Percentiles rank a stretch among this genome's conserved stretches.
phyloP scores from a whole-genome alignment of 2,329 filamentous ascomycete genomes.

The Cryoendolithus antarcticus region DNA sequence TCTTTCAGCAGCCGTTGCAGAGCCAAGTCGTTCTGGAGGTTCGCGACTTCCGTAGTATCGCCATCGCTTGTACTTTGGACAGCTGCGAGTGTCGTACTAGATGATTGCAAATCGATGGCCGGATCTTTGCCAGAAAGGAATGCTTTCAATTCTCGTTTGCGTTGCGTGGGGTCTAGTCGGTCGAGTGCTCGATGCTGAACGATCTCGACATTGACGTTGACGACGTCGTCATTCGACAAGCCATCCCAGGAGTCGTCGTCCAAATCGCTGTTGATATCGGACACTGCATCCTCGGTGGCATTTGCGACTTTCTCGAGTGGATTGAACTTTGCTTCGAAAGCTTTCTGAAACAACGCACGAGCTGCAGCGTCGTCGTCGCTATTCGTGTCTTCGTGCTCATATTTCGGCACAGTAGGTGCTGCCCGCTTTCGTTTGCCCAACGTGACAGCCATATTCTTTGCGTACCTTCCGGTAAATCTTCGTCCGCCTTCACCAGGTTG shows the following conservation, averaged over 20 bases:
- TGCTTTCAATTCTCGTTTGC: not conserved
- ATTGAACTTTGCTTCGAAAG: slow-evolving; percentile 81
- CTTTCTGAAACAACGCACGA: slow-evolving; percentile 64
- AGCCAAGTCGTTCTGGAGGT: slow-evolving; percentile 83
- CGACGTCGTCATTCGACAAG: slow-evolving; percentile 42
- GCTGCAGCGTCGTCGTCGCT: slow-evolving; percentile 34
- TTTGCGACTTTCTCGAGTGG: slow-evolving; percentile 36
- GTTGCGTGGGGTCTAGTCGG: too few species aligned
- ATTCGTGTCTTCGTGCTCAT: slow-evolving; percentile 7
- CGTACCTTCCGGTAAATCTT: too few species aligned
- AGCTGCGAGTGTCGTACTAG: too few species aligned
- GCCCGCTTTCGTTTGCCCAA: slow-evolving; percentile 36
- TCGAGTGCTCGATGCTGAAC: not conserved
- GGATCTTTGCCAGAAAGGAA: not conserved
- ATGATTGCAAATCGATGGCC: too few species aligned
- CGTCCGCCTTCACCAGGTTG: too few species aligned
- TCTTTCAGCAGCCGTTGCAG: slow-evolving; percentile 83
- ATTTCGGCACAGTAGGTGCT: too few species aligned
- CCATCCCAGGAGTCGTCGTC: slow-evolving; percentile 47
- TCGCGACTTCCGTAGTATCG: slow-evolving; percentile 17
- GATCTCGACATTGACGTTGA: slow-evolving; percentile 30
- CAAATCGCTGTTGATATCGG: slow-evolving; percentile 12
- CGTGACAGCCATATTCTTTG: slow-evolving; percentile 26
- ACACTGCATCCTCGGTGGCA: slow-evolving; percentile 21
- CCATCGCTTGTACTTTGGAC: too few species aligned